Evolutionary conservation across 805 yeast genomes (phyloP), one percentile per base, ranked within the genome.

Genomic region (Hanseniaspora singularis): DNA sequence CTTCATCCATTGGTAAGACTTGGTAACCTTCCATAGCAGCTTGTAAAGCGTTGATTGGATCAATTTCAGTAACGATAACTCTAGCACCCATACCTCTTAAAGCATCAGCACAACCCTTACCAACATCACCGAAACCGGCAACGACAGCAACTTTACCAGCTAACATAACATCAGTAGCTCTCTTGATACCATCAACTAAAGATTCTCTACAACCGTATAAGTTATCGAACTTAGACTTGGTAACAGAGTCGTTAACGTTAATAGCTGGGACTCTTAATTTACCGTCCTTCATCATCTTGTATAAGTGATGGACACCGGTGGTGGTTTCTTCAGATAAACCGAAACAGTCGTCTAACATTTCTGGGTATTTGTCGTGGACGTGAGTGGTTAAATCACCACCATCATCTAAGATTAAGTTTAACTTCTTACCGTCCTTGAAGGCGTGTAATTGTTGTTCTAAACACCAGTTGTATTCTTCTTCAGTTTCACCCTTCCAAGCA

Each of bases 401-500:
- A 64, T 89, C 98, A 67, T 89, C 98, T 66, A 89, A 79, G 69
- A 89, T 92, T 73, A 89, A 76, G 85, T 89, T 89, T 69, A 89
- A 82, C 72, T 84, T 82, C 76, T 82, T 77, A 68, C 76, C 80
- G 70, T 88, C 95, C 76, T 89, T 89, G 89, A 89, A 89, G 54
- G 97, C 84, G 64, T 83, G 87, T 69, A 89, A 81, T 77, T 92
- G 97, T 76, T 89, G 97, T 76, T 92, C 96, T 61, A 89, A 85
- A 79, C 98, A 89, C 98, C 98, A 89, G 65, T 77, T 66, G 79
- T 89, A 92, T 76, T 89, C 98, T 76, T 89, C 97, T 72, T 89
- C 98, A 69, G 97, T 86, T 79, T 89, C 97, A 68, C 98, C 97
- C 79, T 89, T 89, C 98, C 98, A 89, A 63, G 98, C 98, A 60